A percentile compares a stretch with the other conserved stretches of the same genome.
phyloP scores from a whole-genome alignment of 179 eudicot genomes.

The Heliamphora pulchella region DNA sequence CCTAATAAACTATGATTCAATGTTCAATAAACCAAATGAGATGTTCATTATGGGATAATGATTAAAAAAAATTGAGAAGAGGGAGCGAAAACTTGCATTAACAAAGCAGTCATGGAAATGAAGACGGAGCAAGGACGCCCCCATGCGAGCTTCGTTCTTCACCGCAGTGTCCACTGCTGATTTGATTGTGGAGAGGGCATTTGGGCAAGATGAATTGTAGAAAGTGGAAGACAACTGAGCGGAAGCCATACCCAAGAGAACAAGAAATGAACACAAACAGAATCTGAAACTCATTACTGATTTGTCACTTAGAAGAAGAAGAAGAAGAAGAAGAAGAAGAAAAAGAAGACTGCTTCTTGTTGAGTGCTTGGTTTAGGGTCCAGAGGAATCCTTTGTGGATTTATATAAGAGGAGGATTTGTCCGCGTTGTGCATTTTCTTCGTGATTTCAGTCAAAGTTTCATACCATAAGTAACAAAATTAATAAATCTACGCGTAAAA shows the following conservation, averaged over 20 bases:
- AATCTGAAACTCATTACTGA: not conserved
- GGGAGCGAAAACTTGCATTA: constrained; percentile 28
- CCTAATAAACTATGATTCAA: too few species aligned
- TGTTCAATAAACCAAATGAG: too few species aligned
- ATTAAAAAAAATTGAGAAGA: not conserved
- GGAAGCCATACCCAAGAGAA: constrained; percentile 16
- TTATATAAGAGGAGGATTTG: not conserved
- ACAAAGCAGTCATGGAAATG: constrained; percentile 62
- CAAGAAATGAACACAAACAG: constrained; percentile 2
- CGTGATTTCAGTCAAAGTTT: not conserved
- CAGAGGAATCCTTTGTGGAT: not conserved
- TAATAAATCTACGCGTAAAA: too few species aligned
- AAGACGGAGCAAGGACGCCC: constrained; percentile 57
- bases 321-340: not conserved
- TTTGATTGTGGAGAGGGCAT: constrained; percentile 31
- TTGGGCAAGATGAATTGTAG: constrained; percentile 38
- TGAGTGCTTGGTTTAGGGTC: not conserved
- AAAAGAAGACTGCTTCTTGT: not conserved
- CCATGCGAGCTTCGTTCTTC: constrained; percentile 43
- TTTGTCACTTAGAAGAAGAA: not conserved
- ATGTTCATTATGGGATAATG: too few species aligned
- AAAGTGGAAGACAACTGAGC: constrained; percentile 30
- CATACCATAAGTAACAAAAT: too few species aligned
- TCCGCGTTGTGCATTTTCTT: not conserved
- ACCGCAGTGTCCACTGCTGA: constrained; percentile 22